Conservation (phyloP, 2,329 filamentous ascomycete genomes). For the Verticillium tricorpus region DNA sequence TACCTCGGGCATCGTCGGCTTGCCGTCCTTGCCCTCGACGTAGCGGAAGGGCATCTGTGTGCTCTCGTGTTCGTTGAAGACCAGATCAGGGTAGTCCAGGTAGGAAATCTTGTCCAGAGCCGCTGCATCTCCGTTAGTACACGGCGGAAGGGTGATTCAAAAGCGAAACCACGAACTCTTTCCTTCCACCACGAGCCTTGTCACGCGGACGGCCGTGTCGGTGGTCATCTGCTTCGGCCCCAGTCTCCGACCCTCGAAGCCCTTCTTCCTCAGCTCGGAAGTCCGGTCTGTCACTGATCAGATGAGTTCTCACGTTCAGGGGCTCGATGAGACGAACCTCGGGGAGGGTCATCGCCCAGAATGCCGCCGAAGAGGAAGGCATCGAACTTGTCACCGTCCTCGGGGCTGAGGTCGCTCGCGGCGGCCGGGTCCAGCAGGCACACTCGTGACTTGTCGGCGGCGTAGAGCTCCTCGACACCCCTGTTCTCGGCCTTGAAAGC, state of each 20-base stretch:
- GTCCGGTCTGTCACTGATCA: slow-evolving; percentile 66
- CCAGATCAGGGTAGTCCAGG: slow-evolving; percentile 83
- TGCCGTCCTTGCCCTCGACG: slow-evolving; percentile 67
- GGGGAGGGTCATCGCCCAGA: slow-evolving; percentile 90
- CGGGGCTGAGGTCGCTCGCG: slow-evolving; percentile 72
- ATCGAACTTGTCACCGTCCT: slow-evolving; percentile 79
- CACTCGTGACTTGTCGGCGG: slow-evolving; percentile 66
- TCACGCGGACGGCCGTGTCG: slow-evolving; percentile 92
- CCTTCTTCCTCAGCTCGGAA: slow-evolving; percentile 90
- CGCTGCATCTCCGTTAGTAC: slow-evolving; percentile 42
- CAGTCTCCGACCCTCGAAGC: slow-evolving; percentile 80
- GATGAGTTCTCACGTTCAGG: not conserved
- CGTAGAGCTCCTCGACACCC: slow-evolving; percentile 80
- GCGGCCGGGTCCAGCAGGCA: slow-evolving; percentile 89
- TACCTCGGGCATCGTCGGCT: slow-evolving; percentile 90
- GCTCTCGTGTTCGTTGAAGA: slow-evolving; percentile 86
- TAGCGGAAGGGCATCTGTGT: slow-evolving; percentile 99
- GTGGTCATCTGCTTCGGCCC: slow-evolving; percentile 98
- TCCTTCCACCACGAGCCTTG: slow-evolving; percentile 80
- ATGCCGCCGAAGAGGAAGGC: slow-evolving; percentile 96
- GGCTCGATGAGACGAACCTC: slow-evolving; percentile 54
- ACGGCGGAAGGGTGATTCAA: not conserved
- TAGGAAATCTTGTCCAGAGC: slow-evolving; percentile 76
- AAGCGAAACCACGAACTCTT: slow-evolving; percentile 54
- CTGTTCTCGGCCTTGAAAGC: slow-evolving; percentile 68